phyloP scores from a whole-genome alignment of 2,329 filamentous ascomycete genomes.

The Bipolaris victoriae region DNA sequence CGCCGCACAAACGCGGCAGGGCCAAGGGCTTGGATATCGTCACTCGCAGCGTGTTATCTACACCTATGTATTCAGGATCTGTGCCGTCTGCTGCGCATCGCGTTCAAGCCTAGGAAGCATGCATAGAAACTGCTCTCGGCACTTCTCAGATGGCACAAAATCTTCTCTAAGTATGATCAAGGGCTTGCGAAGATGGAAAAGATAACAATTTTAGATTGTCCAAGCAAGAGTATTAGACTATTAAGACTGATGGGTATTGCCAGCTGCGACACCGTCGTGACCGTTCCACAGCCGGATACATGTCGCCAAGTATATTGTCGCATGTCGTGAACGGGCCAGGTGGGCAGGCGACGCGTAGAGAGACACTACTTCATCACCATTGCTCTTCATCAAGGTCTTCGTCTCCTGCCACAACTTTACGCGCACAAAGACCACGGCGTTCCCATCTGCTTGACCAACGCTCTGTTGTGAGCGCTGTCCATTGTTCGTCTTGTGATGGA shows the following conservation, averaged over 20 bases:
- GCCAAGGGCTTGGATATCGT: conserved; percentile 9
- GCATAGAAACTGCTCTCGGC: background rate
- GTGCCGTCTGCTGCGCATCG: background rate
- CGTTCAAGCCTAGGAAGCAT: background rate
- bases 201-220: conserved; percentile 4
- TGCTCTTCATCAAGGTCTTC: conserved; percentile 1
- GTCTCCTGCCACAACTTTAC: background rate
- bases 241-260: conserved; percentile 2
- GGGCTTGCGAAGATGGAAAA: background rate
- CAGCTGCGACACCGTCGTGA: conserved; percentile 1
- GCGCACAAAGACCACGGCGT: background rate
- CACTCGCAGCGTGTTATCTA: conserved; percentile 1
- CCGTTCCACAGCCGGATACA: conserved; percentile 1
- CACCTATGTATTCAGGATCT: background rate
- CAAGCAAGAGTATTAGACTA: background rate
- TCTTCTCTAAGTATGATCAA: background rate
- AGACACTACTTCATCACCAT: background rate
- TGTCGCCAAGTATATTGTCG: background rate
- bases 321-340: conserved; percentile 1
- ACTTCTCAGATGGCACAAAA: background rate
- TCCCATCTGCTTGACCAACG: background rate
- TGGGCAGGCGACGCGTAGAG: background rate
- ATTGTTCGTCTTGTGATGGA: background rate
- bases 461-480: background rate
- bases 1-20: background rate